Conservation (phyloP, 1,284 basidiomycete species). For the Cutaneotrichosporon arboriforme region DNA sequence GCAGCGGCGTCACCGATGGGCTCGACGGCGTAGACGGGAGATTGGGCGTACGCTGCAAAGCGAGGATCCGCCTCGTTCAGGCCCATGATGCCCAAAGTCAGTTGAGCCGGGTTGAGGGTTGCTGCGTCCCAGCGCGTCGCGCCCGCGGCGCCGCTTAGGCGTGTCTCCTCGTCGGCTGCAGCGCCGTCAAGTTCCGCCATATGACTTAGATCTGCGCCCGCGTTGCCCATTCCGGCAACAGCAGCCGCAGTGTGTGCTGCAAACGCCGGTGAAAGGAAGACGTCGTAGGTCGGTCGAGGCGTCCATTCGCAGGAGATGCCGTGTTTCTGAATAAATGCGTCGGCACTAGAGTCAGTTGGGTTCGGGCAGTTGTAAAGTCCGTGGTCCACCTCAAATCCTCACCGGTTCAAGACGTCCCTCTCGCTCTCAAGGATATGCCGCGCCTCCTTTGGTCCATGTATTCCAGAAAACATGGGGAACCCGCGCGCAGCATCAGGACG, state of each 20-base stretch:
- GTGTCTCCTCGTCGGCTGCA: slow-evolving; percentile 5
- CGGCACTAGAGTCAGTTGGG: slow-evolving; percentile 3
- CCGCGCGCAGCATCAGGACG: slow-evolving; percentile 37
- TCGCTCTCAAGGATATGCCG: slow-evolving; percentile 11
- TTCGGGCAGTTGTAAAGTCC: no score
- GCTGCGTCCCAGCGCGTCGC: slow-evolving; percentile 30
- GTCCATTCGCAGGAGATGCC: slow-evolving; percentile 37
- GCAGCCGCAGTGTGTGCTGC: slow-evolving; percentile 22
- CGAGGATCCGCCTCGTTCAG: slow-evolving; percentile 19
- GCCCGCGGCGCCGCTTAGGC: slow-evolving; percentile 10
- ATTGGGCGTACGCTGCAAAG: slow-evolving; percentile 22
- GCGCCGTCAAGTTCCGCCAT: slow-evolving; percentile 9
- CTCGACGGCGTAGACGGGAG: slow-evolving; percentile 1
- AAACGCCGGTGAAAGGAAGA: slow-evolving; percentile 32
- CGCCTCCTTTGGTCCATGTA: slow-evolving; percentile 32
- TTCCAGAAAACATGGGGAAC: slow-evolving; percentile 28
- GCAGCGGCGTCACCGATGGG: background rate
- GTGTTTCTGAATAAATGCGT: slow-evolving; percentile 28
- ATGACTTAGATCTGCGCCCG: slow-evolving; percentile 9
- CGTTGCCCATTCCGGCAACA: slow-evolving; percentile 12
- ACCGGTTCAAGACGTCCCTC: slow-evolving; percentile 4
- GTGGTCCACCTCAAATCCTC: no score
- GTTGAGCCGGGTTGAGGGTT: slow-evolving; percentile 37
- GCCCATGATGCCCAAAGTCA: slow-evolving; percentile 27
- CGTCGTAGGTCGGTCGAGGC: slow-evolving; percentile 31